Base-by-base conservation (phyloP, 352 stramenopile genomes). In the Globisporangium nagaii region DNA sequence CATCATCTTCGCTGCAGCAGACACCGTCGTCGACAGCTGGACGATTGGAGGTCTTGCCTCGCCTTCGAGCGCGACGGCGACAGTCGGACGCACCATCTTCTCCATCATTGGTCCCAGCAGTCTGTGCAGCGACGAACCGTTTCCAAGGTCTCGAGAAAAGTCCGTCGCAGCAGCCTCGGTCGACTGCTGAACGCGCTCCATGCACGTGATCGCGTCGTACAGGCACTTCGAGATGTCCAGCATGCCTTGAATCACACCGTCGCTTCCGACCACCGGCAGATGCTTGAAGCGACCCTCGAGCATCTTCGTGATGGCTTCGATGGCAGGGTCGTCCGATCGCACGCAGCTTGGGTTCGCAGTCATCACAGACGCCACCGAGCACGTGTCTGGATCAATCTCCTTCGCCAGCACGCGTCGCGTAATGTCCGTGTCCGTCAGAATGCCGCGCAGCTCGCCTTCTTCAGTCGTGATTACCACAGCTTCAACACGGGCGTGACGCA, bases 221-320 rank as follows among this genome's bases (percentile, higher is more conserved):
- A 96, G 58, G 56, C 84, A 94, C 68, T 96, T 96, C 49, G 86
- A 92, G 37, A 96, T 94, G 40, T 96, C 83, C n/a, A 96, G 63
- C 79, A 96, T 93, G 28, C 84, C 83, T 47, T 84, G 75, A 20
- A 90, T 75, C 4, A 74, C 79, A 24, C 83, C 84, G 31, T 92
- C 78, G 0, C 65, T 56, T 22, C 78, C 82, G 13, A 94, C 70
- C 7, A 96, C 81, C 0, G 86, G 86, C 56, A 96, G 66, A 60
- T 96, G 84, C 56, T 94, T 95, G 60, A 94, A 94, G 11, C 81
- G 80, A 9, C 84, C 84, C 64, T 93, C 80, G 4, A 94, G 71
- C 86, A 96, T 96, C 62, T 92, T 89, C 0, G 84, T 94, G 46
- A 96, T 90, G 17, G 86, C 84, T 58, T 94, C 80, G 25, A 91